Evolutionary conservation across 208 protist species (phyloP), one percentile per base, ranked within the genome.

Genomic region (Wallacemonas sp.): DNA sequence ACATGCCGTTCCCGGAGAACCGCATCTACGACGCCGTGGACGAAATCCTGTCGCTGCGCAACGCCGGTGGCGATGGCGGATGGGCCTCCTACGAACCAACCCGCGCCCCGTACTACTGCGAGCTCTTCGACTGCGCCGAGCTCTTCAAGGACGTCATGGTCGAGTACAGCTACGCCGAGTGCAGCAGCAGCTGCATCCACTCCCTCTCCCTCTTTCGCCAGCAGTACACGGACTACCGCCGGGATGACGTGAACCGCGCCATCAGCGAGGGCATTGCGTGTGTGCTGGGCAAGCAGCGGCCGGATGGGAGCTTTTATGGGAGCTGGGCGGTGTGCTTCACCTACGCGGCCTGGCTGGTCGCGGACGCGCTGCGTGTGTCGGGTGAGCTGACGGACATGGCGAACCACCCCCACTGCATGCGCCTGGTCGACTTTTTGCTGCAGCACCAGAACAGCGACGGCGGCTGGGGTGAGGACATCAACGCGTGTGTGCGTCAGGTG

Each of bases 301-400:
- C 75, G 2, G 54, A 75, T 54, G 98, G 94, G 30, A 77, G 93
- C 63, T 97, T 95, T 76, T 98, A 98, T 54, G 97, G 97, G 36
- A 96, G 85, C 71, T 99, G 97, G 97, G 98, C 80, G 12, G 93
- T 98, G 36, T 99, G 98, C 86, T 99, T 98, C 89, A 99, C 97
- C 29, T 99, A 99, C 83, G 96, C 83, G 23, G 90, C 95, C 21
- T 99, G 97, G 97, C 96, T 99, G 75, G 98, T 95, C 38, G 74
- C 98, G 23, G 87, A 95, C 66, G 98, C 93, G 21, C 85, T 99
- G 43, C 74, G 80, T 14, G 68, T 76, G 11, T 89, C 90, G 12
- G 87, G 88, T 32, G 88, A 96, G 76, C 65, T 91, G 32, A 55
- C 68, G 2, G 80, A 90, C 69, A 93, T 92, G 78, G 83, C 78